Conservation (phyloP, 139 green algal species). For the Chlorella sp. region DNA sequence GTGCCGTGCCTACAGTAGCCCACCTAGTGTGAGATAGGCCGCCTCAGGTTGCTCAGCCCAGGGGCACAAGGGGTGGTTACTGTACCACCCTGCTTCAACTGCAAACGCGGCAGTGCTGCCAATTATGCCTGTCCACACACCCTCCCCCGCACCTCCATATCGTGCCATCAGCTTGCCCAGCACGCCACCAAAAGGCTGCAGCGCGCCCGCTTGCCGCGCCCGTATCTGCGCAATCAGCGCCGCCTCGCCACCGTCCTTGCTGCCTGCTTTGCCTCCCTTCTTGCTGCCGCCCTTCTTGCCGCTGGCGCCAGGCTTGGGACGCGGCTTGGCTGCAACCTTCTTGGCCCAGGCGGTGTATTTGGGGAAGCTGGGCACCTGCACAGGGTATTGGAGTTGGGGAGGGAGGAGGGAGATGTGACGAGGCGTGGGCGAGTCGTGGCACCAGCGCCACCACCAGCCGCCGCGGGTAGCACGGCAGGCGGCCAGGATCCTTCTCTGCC, state of each 20-base stretch:
- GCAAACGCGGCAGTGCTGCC: too few species aligned
- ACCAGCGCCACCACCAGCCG: too few species aligned
- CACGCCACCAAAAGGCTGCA: not conserved
- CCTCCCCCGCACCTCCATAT: slow-evolving; percentile 58
- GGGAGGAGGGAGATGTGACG: too few species aligned
- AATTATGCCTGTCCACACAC: not conserved
- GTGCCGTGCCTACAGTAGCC: too few species aligned
- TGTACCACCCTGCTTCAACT: too few species aligned
- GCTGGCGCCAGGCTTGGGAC: slow-evolving; percentile 17
- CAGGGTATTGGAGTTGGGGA: too few species aligned
- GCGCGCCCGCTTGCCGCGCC: not conserved
- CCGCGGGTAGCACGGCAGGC: too few species aligned
- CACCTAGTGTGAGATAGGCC: too few species aligned
- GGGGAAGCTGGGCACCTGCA: slow-evolving; percentile 37
- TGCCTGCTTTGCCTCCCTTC: not conserved
- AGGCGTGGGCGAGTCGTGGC: too few species aligned
- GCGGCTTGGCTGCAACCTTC: slow-evolving; percentile 40
- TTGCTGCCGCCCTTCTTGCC: not conserved
- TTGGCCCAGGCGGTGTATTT: slow-evolving; percentile 63
- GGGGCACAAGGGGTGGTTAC: too few species aligned
- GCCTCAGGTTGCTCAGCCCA: too few species aligned
- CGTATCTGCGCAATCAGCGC: slow-evolving; percentile 49
- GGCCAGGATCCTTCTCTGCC: too few species aligned
- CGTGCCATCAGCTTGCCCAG: slow-evolving; percentile 49
- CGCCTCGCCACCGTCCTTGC: not conserved